A percentile compares a stretch with the other conserved stretches of the same genome.
Conservation (phyloP, 1,284 basidiomycete species). For the Marasmius oreades region DNA sequence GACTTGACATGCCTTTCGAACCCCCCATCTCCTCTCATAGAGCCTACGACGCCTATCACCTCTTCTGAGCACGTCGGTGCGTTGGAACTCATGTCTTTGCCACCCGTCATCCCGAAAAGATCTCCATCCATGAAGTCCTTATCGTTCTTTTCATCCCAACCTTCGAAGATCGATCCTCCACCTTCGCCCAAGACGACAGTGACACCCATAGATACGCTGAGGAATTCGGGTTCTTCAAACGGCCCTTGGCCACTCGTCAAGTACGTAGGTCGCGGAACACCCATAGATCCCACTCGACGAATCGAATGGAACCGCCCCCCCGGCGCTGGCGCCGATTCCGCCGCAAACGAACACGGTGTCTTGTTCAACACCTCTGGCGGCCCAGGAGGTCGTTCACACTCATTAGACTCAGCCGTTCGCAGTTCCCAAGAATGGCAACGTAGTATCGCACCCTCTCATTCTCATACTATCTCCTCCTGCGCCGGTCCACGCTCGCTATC, state of each 20-base stretch:
- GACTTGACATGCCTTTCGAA: conserved; percentile 39
- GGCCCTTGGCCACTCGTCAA: conserved; percentile 37
- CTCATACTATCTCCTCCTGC: too few species aligned
- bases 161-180: conserved; percentile 25
- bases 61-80: not conserved
- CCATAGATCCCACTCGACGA: conserved; percentile 38
- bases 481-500: conserved; percentile 5
- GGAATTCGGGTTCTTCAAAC: conserved; percentile 20
- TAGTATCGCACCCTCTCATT: conserved; percentile 28
- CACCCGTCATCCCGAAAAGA: conserved; percentile 13
- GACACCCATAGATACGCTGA: not conserved
- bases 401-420: conserved; percentile 34
- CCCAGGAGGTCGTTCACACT: conserved; percentile 28
- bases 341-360: conserved; percentile 38
- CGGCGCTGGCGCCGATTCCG: conserved; percentile 20
- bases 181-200: conserved; percentile 16
- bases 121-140: conserved; percentile 7
- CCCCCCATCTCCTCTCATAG: conserved; percentile 24
- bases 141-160: conserved; percentile 26
- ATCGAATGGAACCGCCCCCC: conserved; percentile 38
- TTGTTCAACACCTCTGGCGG: conserved; percentile 24
- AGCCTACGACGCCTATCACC: conserved; percentile 21
- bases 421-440: conserved; percentile 29
- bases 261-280: conserved; percentile 45
- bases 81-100: conserved; percentile 17